A percentile compares a stretch with the other conserved stretches of the same genome.
Conservation (phyloP, 352 stramenopile genomes). For the Phytophthora multivora region DNA sequence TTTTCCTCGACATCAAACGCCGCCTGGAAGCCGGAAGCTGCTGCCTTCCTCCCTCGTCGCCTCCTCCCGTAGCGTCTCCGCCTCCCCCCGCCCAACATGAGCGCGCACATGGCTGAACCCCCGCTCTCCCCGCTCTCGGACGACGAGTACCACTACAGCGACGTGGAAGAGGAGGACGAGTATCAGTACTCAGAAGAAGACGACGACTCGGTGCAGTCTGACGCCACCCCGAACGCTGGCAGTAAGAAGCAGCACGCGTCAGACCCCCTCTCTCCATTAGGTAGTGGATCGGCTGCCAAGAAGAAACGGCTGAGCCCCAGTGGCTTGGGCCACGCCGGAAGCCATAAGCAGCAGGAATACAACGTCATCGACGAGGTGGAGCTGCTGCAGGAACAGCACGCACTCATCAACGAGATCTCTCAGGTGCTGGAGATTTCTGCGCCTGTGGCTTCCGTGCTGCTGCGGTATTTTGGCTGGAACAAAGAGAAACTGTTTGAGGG, state of each 20-base stretch:
- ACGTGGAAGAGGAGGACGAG: constrained; percentile 75
- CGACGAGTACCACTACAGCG: constrained; percentile 87
- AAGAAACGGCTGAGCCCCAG: constrained; percentile 69
- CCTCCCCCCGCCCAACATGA: constrained; percentile 19
- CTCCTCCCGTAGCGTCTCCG: neutral
- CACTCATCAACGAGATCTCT: constrained; percentile 73
- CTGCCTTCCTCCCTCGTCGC: constrained; percentile 2
- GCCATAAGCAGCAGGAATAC: constrained; percentile 58
- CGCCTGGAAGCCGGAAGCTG: constrained; percentile 3
- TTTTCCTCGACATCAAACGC: constrained; percentile 24
- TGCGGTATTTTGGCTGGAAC: constrained; percentile 89
- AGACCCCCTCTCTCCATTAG: constrained; percentile 47
- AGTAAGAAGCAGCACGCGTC: constrained; percentile 41
- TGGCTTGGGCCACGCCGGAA: constrained; percentile 37
- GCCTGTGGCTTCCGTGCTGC: constrained; percentile 67
- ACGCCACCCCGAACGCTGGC: constrained; percentile 16
- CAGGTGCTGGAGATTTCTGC: constrained; percentile 76
- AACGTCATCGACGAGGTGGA: constrained; percentile 86
- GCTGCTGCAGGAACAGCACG: constrained; percentile 68
- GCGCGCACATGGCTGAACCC: constrained; percentile 4
- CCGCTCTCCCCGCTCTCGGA: constrained; percentile 64
- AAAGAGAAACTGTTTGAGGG: constrained; percentile 91
- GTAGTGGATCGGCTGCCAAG: constrained; percentile 55
- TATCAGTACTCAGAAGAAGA: constrained; percentile 72
- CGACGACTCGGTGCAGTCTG: constrained; percentile 32